Percentiles rank a stretch among this genome's conserved stretches.
These are phyloP conservation scores for Nicotiana undulata DNA, from an alignment of 257 asterid genomes.

Conservation along the genomic window DNA sequence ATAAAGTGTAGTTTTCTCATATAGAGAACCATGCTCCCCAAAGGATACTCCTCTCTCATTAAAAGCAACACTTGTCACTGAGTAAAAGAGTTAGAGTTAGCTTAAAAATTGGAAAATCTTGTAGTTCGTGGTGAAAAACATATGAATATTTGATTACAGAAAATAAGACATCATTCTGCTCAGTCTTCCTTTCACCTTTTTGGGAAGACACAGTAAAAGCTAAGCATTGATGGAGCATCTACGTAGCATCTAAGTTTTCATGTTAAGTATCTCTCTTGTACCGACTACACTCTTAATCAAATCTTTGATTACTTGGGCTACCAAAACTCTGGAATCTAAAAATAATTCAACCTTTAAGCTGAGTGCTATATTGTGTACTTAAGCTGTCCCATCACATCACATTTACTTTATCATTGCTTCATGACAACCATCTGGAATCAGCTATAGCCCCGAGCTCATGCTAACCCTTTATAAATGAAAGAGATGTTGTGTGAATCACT, in stretches of 20 bases:
- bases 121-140: background rate
- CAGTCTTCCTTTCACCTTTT: background rate
- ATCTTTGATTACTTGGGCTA: background rate
- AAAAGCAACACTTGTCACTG: background rate
- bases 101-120: background rate
- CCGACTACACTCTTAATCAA: background rate
- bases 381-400: background rate
- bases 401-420: background rate
- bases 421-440: background rate
- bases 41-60: background rate
- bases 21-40: constrained; percentile 1
- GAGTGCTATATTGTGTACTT: background rate
- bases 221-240: background rate
- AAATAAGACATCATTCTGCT: background rate
- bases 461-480: background rate
- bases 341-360: background rate
- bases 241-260: background rate
- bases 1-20: background rate
- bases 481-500: background rate
- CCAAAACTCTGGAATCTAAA: background rate
- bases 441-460: background rate
- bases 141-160: background rate
- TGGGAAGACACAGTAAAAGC: background rate
- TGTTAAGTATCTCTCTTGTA: background rate
- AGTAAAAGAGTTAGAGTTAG: background rate